Base-by-base conservation (phyloP, 352 stramenopile genomes). In the Phytophthora cryptogea region DNA sequence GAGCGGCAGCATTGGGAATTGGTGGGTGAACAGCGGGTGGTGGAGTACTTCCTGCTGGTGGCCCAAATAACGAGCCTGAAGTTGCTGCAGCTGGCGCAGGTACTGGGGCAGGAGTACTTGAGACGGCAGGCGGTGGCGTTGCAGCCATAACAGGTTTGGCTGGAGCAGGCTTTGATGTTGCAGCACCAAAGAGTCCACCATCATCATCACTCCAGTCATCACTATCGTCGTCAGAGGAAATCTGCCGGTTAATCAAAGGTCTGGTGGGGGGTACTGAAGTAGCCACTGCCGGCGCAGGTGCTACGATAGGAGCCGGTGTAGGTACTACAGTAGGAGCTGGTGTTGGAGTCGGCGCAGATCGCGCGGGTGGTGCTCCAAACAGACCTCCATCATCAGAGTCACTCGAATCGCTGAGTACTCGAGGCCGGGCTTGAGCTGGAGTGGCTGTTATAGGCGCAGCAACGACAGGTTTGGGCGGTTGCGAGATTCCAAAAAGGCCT, bases 131-230 rank as follows among this genome's bases (percentile, higher is more conserved):
- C 8, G 39, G 33, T 48, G 32, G 32, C 32, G 37, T 27, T 10
- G 56, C 7, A 26, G 47, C 13, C 13, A 40, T 13, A 27, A 53
- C 10, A 53, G 63, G 45, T 8, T 73, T 64, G 37, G 44, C 48
- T 9, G 41, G 35, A 31, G 57, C 28, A 27, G 71, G 67, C 10
- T 76, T 74, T 1, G 72, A 55, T 27, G 68, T 59, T n/a, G 74
- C 47, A 11, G 59, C 35, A 14, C 77, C 78, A 69, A 88, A 88
- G 8, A 90, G 60, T 6, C 68, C 76, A 7, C 80, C 78, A 32
- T 73, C 59, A 41, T 72, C 65, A 41, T 87, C 78, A 23, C 81
- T 90, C 78, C 81, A 89, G 39, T 86, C 81, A 53, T 89, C 79
- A 33, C 75, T 87, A 58, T 90, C 76, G 42, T 73, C 62, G 23